Conservation (phyloP, 2,329 filamentous ascomycete genomes). For the Alternaria alternata region DNA sequence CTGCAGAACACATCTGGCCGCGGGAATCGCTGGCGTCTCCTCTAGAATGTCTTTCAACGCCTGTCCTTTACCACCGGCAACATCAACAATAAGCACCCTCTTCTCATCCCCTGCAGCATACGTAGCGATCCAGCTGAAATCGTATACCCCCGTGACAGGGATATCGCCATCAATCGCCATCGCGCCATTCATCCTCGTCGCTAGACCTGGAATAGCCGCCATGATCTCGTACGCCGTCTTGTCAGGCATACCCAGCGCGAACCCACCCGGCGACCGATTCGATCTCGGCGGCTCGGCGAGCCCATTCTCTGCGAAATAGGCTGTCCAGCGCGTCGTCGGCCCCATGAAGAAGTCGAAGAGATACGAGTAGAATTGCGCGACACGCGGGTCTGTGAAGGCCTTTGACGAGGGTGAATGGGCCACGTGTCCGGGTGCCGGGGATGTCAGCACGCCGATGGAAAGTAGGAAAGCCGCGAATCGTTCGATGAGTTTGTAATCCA, state of each 20-base stretch:
- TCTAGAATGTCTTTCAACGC: slow-evolving; percentile 12
- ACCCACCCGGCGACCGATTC: slow-evolving; percentile 9
- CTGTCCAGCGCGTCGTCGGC: slow-evolving; percentile 10
- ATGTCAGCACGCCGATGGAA: slow-evolving; percentile 4
- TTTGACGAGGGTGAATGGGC: slow-evolving; percentile 14
- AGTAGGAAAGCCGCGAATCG: slow-evolving; percentile 11
- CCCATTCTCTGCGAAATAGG: slow-evolving; percentile 13
- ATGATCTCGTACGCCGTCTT: slow-evolving; percentile 19
- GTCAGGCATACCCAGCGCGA: slow-evolving; percentile 15
- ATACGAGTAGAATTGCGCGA: slow-evolving; percentile 14
- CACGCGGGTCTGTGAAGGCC: slow-evolving; percentile 4
- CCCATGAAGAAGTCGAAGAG: slow-evolving; percentile 17
- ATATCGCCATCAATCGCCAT: slow-evolving; percentile 14
- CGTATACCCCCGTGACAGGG: slow-evolving; percentile 9
- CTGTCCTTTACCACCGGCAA: slow-evolving; percentile 14
- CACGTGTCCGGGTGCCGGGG: slow-evolving; percentile 9
- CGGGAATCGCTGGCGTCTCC: slow-evolving; percentile 11
- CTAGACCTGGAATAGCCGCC: slow-evolving; percentile 9
- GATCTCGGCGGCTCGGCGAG: slow-evolving; percentile 11
- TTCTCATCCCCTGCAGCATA: slow-evolving; percentile 1
- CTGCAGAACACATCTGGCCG: slow-evolving; percentile 11
- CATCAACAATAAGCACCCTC: slow-evolving; percentile 16
- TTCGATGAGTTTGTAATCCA: slow-evolving; percentile 12
- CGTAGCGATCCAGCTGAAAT: slow-evolving; percentile 16
- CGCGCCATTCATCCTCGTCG: slow-evolving; percentile 10